Conservation (phyloP, 805 yeast genomes). For the Candida ulmi region DNA sequence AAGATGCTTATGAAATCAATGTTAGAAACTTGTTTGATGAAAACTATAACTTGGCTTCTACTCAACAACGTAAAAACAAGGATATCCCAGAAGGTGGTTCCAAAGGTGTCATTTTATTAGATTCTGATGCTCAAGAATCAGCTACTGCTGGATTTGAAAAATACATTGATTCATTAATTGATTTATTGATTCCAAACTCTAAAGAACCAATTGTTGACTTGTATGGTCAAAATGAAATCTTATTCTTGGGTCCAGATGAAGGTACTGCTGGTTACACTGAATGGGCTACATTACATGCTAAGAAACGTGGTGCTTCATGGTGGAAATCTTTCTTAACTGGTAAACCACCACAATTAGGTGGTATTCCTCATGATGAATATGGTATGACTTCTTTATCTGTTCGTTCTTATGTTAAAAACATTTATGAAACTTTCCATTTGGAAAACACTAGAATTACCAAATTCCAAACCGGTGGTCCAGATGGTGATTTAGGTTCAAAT, state of each 20-base stretch:
- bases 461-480: slow-evolving; percentile 98
- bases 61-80: slow-evolving; percentile 95
- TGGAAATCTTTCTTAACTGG: slow-evolving; percentile 99
- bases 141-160: slow-evolving; percentile 85
- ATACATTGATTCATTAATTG: slow-evolving; percentile 87
- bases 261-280: slow-evolving; percentile 94
- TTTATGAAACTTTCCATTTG: slow-evolving; percentile 72
- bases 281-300: slow-evolving; percentile 97
- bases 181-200: slow-evolving; percentile 70
- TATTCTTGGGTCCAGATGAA: slow-evolving; percentile 99
- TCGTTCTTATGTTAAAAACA: slow-evolving; percentile 82
- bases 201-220: slow-evolving; percentile 86
- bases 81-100: slow-evolving; percentile 99
- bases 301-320: slow-evolving; percentile 89
- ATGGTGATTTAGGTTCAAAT: slow-evolving; percentile 95
- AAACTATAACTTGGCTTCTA: slow-evolving; percentile 89
- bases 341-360: slow-evolving; percentile 86
- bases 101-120: slow-evolving; percentile 90
- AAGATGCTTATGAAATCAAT: slow-evolving; percentile 80
- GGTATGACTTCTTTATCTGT: slow-evolving; percentile 98
- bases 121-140: slow-evolving; percentile 61
- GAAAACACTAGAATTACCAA: slow-evolving; percentile 57
- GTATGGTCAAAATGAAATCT: slow-evolving; percentile 78
- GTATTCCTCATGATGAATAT: slow-evolving; percentile 96
- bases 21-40: slow-evolving; percentile 90